Evolutionary conservation across 805 yeast species (phyloP).

Genomic region (Wickerhamomyces ciferrii): DNA sequence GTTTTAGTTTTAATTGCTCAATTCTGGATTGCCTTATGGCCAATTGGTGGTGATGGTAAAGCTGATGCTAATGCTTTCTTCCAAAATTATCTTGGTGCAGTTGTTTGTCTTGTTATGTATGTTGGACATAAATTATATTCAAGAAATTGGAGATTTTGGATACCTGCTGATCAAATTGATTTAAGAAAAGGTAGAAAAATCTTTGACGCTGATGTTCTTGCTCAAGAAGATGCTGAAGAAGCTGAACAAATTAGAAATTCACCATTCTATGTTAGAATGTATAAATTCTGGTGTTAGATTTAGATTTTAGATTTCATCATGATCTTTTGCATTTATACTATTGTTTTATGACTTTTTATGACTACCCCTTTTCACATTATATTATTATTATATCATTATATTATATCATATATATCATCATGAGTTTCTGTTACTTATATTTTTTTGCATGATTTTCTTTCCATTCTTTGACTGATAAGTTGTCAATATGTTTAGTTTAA

Average conservation of each 20-base stretch:
- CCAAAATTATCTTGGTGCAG: constrained; percentile 46
- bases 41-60: constrained; percentile 38
- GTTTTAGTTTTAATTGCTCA: constrained; percentile 49
- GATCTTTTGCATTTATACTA: background rate
- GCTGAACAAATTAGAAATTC: constrained; percentile 17
- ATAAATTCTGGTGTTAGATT: constrained; percentile 24
- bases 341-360: background rate
- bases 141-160: constrained; percentile 27
- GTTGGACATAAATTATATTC: constrained; percentile 45
- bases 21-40: constrained; percentile 63
- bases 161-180: constrained; percentile 36
- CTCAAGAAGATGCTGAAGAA: constrained; percentile 35
- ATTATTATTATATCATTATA: too few species aligned
- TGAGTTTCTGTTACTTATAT: too few species aligned
- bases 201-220: constrained; percentile 33
- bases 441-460: too few species aligned
- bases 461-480: too few species aligned
- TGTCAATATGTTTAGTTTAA: too few species aligned
- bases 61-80: constrained; percentile 42
- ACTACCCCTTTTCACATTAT: background rate
- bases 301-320: background rate
- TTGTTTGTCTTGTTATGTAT: constrained; percentile 38
- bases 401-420: too few species aligned
- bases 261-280: constrained; percentile 10
- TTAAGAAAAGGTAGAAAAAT: constrained; percentile 41